Percentiles rank a stretch among this genome's conserved stretches.
Conservation (phyloP, 1,284 basidiomycete species). For the Ganoderma leucocontextum region DNA sequence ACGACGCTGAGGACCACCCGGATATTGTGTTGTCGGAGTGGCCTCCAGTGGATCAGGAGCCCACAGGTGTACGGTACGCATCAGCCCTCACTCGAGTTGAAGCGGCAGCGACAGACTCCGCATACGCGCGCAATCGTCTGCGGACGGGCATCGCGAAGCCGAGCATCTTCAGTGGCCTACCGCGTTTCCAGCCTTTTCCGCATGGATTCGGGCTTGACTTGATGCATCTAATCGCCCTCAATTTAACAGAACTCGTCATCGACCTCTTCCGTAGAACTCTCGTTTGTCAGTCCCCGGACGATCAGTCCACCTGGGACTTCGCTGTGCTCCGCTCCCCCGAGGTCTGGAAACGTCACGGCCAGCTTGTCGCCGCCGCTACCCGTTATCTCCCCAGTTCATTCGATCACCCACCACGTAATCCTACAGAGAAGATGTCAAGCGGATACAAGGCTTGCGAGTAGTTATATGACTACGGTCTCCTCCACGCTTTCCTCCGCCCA, state of each 20-base stretch:
- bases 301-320: conserved; percentile 40
- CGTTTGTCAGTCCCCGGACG: conserved; percentile 33
- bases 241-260: conserved; percentile 43
- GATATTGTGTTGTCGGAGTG: too few species aligned
- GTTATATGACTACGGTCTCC: conserved; percentile 33
- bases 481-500: conserved; percentile 25
- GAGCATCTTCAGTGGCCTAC: conserved; percentile 15
- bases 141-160: conserved; percentile 13
- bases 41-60: too few species aligned
- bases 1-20: too few species aligned
- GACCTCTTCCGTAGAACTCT: conserved; percentile 44
- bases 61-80: too few species aligned
- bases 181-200: conserved; percentile 37
- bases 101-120: conserved; percentile 10
- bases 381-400: conserved; percentile 39
- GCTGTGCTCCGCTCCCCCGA: conserved; percentile 36
- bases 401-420: conserved; percentile 40
- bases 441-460: conserved; percentile 45
- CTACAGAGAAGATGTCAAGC: conserved; percentile 41
- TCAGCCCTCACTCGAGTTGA: too few species aligned
- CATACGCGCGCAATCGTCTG: neutral
- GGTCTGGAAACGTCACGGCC: conserved; percentile 46
- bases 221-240: conserved; percentile 47
- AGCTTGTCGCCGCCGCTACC: conserved; percentile 25
- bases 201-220: conserved; percentile 42